Evolutionary conservation across 352 stramenopile genomes (phyloP).

Genomic region (Phytophthora hybrid): DNA sequence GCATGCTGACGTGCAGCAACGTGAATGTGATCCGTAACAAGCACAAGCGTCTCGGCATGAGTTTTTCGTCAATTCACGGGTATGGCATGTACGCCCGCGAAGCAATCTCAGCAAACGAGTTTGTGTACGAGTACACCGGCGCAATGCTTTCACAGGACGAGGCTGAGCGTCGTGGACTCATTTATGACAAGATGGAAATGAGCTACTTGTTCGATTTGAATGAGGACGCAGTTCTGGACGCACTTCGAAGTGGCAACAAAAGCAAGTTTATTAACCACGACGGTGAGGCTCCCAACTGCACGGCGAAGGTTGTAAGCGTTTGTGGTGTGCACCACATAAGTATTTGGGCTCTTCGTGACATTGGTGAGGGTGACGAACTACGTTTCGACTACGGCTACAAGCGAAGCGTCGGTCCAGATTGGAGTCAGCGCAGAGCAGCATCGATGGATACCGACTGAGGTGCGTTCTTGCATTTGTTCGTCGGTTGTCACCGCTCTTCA

Average conservation of each 20-base stretch:
- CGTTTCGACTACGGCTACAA: constrained; percentile 77
- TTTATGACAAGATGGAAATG: constrained; percentile 85
- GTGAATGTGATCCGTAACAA: constrained; percentile 32
- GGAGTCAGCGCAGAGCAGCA: constrained; percentile 45
- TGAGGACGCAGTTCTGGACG: constrained; percentile 89
- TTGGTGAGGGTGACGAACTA: constrained; percentile 74
- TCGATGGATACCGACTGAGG: constrained; percentile 25
- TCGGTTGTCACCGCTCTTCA: background rate
- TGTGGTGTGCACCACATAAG: constrained; percentile 91
- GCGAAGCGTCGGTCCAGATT: constrained; percentile 60
- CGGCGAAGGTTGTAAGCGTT: constrained; percentile 76
- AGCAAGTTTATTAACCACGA: constrained; percentile 91
- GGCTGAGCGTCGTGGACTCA: constrained; percentile 64
- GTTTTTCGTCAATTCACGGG: constrained; percentile 61
- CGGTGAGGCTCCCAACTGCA: constrained; percentile 69
- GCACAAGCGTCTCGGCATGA: constrained; percentile 50
- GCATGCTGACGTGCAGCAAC: constrained; percentile 22
- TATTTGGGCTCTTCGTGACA: constrained; percentile 87
- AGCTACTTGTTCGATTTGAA: constrained; percentile 94
- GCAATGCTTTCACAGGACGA: constrained; percentile 71
- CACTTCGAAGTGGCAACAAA: constrained; percentile 92
- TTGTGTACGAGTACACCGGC: constrained; percentile 72
- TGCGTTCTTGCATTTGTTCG: background rate
- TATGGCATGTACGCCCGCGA: constrained; percentile 63
- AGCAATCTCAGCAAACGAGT: constrained; percentile 50